Evolutionary conservation across 1,139 yeast species (phyloP), one percentile per base, ranked within the genome.

Genomic region (Blastobotrys buckinghamii): DNA sequence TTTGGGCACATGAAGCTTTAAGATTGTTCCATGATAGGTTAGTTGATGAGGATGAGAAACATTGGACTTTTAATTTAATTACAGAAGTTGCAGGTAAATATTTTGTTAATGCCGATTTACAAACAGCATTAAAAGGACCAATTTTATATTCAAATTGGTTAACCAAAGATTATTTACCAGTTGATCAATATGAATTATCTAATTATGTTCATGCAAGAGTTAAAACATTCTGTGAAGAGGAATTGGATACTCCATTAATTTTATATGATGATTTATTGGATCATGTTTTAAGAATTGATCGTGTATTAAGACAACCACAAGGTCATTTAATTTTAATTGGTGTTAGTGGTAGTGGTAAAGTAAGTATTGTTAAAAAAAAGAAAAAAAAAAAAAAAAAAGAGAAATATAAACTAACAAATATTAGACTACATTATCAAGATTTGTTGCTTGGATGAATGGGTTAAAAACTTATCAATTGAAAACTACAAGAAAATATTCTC

Each of bases 271-370:
- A 83, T 9, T 70, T 88, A 53, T 66, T 90, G 13, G 92, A 84
- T 51, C 90, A 89, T 62, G 75, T 84, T 22, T 68, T 90, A 35
- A 68, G 96, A 50, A 81, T 90, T 48, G 96, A 90, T 60, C 70
- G 97, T 50, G 95, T 88, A 0, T 65, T 92, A 49, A 75, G 82
- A 51, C 96, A 89, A 60, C 82, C 84, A 0, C 97, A 89, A 58
- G 97, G 97, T 0, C 97, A 92, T 66, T 68, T 86, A 73, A 86
- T 92, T 55, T 64, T 92, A 44, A 85, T 87, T n/a, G 98, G 97
- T 0, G 79, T 87, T 1, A 77, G 88, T 52, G 79, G 95, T 1
- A 79, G 90, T 57, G 97, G 97, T 1, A 87, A 86, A 56, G 61
- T 56, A 43, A 42, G 58, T 42, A n/a, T 12, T 17, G 6, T 30